Base-by-base conservation (phyloP, 169 alveolate genomes). In the Amoebophrya sp. region DNA sequence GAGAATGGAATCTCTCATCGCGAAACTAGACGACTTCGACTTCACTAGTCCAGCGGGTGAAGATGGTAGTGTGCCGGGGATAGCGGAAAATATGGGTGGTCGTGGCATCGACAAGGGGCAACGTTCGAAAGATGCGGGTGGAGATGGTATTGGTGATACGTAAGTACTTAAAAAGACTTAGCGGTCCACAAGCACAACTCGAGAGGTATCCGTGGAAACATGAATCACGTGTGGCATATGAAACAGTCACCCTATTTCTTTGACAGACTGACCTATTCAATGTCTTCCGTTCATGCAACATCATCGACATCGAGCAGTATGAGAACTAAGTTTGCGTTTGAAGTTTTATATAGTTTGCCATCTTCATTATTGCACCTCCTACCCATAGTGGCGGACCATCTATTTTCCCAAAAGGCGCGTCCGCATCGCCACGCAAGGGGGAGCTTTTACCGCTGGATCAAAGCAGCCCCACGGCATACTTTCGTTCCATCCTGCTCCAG, bases 1-100 rank as follows among this genome's bases (percentile, higher is more conserved):
- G 33, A 36, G n/a, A 6, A 65, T 65, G 83, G 83, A 65, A 1
- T 0, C 10, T 1, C 83, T 65, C 33, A 65, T 65, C 83, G 26
- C 26, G 83, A 65, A 65, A 65, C 83, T 65, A 18, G 83, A 65
- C 83, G 76, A 53, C 76, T 53, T 14, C 76, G 76, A 53, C 76
- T 10, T 53, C 76, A 53, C 76, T 14, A 23, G 23, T 14, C n/a
- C 10, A 53, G 76, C 76, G 23, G 76, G 76, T 14, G 76, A 23
- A 10, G n/a, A 23, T 23, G 76, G 76, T 10, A 23, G n/a, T 23
- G 76, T 23, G 76, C n/a, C 76, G 76, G 76, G 10, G 76, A 23
- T 14, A 53, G n/a, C 76, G 76, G 76, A 23, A 14, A 53, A 10
- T 53, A 53, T 53, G 23, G 23, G 76, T 53, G 10, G 10, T 23